These are phyloP conservation scores for Wickerhamomyces sp. DNA, from an alignment of 1,139 yeast species.

Conservation along the genomic window DNA sequence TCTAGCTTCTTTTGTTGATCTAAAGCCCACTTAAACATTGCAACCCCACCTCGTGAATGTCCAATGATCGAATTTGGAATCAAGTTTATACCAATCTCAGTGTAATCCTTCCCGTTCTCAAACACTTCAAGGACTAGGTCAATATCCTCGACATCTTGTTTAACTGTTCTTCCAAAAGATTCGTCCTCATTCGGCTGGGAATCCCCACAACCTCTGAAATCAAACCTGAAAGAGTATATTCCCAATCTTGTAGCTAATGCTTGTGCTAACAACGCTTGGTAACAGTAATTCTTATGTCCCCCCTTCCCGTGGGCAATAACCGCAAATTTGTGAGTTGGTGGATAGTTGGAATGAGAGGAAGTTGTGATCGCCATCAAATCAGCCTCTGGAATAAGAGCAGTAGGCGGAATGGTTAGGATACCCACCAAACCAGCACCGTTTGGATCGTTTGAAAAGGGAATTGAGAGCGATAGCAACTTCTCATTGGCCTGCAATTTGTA, in stretches of 20 bases:
- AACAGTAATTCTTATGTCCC: slow-evolving; percentile 80
- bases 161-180: slow-evolving; percentile 48
- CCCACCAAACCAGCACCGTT: slow-evolving; percentile 29
- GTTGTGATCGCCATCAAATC: slow-evolving; percentile 21
- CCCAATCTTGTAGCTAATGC: slow-evolving; percentile 57
- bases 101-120: slow-evolving; percentile 26
- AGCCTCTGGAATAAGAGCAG: slow-evolving; percentile 20
- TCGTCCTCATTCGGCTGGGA: slow-evolving; percentile 52
- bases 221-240: slow-evolving; percentile 64
- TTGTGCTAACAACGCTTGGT: slow-evolving; percentile 62
- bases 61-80: slow-evolving; percentile 54
- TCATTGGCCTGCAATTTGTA: slow-evolving; percentile 18
- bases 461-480: slow-evolving; percentile 17
- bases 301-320: slow-evolving; percentile 71
- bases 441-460: slow-evolving; percentile 12
- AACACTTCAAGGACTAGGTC: slow-evolving; percentile 45
- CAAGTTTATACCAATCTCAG: slow-evolving; percentile 36
- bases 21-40: slow-evolving; percentile 72
- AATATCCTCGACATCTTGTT: slow-evolving; percentile 67
- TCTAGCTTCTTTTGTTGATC: slow-evolving; percentile 34
- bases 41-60: slow-evolving; percentile 79
- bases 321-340: slow-evolving; percentile 37
- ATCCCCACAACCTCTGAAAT: slow-evolving; percentile 82
- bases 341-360: slow-evolving; percentile 17
- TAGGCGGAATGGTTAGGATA: slow-evolving; percentile 29